phyloP scores from a whole-genome alignment of 208 protist species.

The Spongospora subterranea region DNA sequence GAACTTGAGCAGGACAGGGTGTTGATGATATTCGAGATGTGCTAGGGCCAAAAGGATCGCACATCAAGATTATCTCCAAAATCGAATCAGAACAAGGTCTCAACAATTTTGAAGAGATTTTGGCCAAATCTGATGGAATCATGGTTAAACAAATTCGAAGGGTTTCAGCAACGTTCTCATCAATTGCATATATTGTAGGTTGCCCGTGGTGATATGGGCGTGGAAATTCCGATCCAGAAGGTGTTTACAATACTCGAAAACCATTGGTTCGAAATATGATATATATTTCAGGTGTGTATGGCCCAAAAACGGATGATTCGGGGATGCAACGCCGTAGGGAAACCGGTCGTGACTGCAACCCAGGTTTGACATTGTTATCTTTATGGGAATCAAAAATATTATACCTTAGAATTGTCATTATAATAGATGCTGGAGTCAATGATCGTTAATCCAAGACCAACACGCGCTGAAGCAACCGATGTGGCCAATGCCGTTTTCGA shows the following conservation, averaged over 20 bases:
- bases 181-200: constrained; percentile 67
- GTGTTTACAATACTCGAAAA: not conserved
- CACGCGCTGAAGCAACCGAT: constrained; percentile 92
- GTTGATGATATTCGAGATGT: constrained; percentile 58
- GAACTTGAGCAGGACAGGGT: constrained; percentile 36
- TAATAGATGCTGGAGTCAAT: constrained; percentile 80
- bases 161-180: constrained; percentile 75
- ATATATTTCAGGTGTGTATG: constrained; percentile 90
- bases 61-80: constrained; percentile 93
- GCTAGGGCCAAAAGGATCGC: not conserved
- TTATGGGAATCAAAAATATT: constrained; percentile 18
- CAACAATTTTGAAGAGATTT: constrained; percentile 96
- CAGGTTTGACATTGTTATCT: constrained; percentile 29
- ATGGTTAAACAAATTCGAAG: constrained; percentile 95
- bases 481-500: constrained; percentile 71
- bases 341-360: constrained; percentile 88
- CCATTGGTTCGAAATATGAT: not conserved
- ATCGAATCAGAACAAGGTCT: constrained; percentile 98
- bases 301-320: constrained; percentile 98
- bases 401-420: not conserved
- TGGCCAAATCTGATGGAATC: constrained; percentile 92
- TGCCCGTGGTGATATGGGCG: constrained; percentile 36
- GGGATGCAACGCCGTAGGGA: constrained; percentile 95
- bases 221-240: constrained; percentile 55
- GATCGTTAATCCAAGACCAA: constrained; percentile 94